These are phyloP conservation scores for Flaveria robusta DNA, from an alignment of 129 eudicot genomes.

Conservation along the genomic window DNA sequence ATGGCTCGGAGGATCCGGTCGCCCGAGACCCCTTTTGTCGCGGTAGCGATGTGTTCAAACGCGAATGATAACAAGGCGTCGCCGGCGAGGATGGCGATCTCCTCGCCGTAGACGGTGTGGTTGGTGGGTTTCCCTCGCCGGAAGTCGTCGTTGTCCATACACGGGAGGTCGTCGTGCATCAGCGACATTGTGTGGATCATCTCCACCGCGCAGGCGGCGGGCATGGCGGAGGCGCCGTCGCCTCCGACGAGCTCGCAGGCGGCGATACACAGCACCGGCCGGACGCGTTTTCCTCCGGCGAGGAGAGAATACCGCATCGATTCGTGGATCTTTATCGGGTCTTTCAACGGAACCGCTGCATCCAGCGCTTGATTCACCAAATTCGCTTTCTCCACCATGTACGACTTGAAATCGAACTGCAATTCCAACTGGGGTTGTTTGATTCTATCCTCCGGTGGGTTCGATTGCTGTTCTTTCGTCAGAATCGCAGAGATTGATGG, in stretches of 20 bases:
- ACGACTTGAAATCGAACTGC: constrained; percentile 45
- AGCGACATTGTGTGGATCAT: constrained; percentile 70
- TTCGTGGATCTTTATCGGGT: constrained; percentile 52
- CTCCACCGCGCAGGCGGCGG: constrained; percentile 63
- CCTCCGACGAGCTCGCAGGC: constrained; percentile 70
- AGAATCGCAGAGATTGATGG: constrained; percentile 43
- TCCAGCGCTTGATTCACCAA: constrained; percentile 53
- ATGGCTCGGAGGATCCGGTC: constrained; percentile 37
- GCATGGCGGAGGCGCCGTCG: constrained; percentile 40
- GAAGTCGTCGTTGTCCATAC: constrained; percentile 70
- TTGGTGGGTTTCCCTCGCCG: constrained; percentile 63
- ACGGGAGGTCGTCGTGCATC: constrained; percentile 66
- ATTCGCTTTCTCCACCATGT: constrained; percentile 47
- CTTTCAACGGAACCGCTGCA: constrained; percentile 35
- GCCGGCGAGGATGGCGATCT: constrained; percentile 52
- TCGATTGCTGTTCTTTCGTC: constrained; percentile 35
- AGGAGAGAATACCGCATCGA: constrained; percentile 71
- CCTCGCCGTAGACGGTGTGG: constrained; percentile 53
- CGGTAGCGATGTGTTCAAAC: constrained; percentile 49
- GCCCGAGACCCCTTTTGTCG: constrained; percentile 28
- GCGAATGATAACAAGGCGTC: constrained; percentile 53
- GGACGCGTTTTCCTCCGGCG: constrained; percentile 69
- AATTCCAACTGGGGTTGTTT: not conserved
- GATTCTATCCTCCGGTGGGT: constrained; percentile 3
- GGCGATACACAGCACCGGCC: constrained; percentile 65